Conservation (phyloP, 73 alveolate genomes). For the Paramecium octaurelia region DNA sequence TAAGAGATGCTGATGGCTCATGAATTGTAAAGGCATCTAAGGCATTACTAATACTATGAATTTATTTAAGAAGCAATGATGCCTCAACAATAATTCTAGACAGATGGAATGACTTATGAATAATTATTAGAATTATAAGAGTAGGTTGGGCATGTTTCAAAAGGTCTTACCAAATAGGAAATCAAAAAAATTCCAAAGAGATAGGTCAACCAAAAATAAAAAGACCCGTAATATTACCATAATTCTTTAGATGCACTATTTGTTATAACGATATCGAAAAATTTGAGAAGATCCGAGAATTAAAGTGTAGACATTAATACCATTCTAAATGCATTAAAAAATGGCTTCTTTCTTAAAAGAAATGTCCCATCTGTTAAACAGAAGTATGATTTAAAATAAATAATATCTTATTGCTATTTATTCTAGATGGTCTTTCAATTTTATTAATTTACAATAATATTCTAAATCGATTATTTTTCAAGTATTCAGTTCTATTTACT, state of each 20-base stretch:
- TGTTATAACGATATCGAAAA: slow-evolving; percentile 30
- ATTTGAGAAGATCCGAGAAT: background rate
- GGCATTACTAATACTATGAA: background rate
- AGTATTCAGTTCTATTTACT: background rate
- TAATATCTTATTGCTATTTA: background rate
- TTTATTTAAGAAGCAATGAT: slow-evolving; percentile 37
- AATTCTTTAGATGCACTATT: slow-evolving; percentile 49
- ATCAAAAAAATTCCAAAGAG: background rate
- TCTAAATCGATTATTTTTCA: background rate
- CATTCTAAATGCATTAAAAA: slow-evolving; percentile 49
- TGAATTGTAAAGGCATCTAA: background rate
- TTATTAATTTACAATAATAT: too few relatives aligned
- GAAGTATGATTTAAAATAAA: slow-evolving; percentile 44
- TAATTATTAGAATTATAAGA: slow-evolving; percentile 53
- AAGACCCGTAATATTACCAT: background rate
- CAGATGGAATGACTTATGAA: slow-evolving; percentile 60
- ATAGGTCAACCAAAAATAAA: background rate
- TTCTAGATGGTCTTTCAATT: background rate
- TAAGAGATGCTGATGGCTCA: background rate
- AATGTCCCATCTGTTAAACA: slow-evolving; percentile 56
- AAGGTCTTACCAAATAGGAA: slow-evolving; percentile 46
- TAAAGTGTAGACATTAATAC: slow-evolving; percentile 50
- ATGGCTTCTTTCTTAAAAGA: slow-evolving; percentile 51
- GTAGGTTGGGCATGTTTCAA: slow-evolving; percentile 41
- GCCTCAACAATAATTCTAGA: background rate